A percentile compares a stretch with the other conserved stretches of the same genome.
phyloP scores from a whole-genome alignment of 768 basidiomycete species.

The Chalciporus chontae region DNA sequence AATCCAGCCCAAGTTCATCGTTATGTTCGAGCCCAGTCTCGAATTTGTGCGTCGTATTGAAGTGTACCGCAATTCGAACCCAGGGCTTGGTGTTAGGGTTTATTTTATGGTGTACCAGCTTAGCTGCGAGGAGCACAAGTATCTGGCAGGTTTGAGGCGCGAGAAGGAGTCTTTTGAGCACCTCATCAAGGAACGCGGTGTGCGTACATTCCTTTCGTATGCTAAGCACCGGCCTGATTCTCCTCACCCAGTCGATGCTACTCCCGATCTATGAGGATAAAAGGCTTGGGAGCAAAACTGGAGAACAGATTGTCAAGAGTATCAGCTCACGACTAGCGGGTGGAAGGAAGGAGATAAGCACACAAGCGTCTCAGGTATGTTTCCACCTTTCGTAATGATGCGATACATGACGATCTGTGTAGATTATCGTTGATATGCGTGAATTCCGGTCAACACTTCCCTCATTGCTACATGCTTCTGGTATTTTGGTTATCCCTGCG shows the following conservation, averaged over 20 bases:
- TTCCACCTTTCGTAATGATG: neutral
- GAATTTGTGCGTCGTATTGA: slow-evolving; percentile 92
- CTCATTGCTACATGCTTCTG: slow-evolving; percentile 80
- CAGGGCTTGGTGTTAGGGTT: slow-evolving; percentile 79
- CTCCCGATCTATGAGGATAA: slow-evolving; percentile 74
- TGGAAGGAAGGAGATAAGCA: slow-evolving; percentile 64
- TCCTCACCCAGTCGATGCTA: slow-evolving; percentile 69
- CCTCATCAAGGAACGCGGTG: slow-evolving; percentile 88
- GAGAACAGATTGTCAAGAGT: slow-evolving; percentile 68
- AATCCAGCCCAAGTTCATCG: slow-evolving; percentile 84
- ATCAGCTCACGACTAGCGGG: slow-evolving; percentile 86
- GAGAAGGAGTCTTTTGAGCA: slow-evolving; percentile 95
- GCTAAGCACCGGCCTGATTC: neutral
- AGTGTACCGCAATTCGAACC: slow-evolving; percentile 84
- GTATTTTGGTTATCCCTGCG: slow-evolving; percentile 78
- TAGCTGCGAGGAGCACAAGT: slow-evolving; percentile 94
- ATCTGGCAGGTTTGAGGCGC: slow-evolving; percentile 79
- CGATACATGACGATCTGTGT: neutral
- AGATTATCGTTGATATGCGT: slow-evolving; percentile 96
- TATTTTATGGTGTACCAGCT: slow-evolving; percentile 96
- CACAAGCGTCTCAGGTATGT: slow-evolving; percentile 60
- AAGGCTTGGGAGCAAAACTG: slow-evolving; percentile 32
- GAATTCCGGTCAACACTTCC: slow-evolving; percentile 94
- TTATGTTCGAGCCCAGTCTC: slow-evolving; percentile 94
- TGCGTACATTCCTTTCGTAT: slow-evolving; percentile 38